Conservation (phyloP, 2,329 filamentous ascomycete genomes). For the Zasmidium cellare region DNA sequence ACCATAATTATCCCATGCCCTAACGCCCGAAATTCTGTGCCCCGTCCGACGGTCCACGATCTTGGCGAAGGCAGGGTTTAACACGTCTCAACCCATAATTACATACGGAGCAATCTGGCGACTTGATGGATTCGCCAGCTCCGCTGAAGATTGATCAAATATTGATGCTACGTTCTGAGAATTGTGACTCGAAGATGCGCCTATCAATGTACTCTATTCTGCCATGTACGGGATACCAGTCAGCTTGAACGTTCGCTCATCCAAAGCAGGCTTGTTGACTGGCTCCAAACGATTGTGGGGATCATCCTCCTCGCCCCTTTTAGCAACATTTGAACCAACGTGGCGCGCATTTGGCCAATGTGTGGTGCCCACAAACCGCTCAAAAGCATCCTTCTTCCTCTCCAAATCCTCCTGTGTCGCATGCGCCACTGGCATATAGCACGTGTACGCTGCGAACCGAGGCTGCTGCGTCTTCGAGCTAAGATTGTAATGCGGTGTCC, state of each 20-base stretch:
- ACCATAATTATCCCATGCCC: too few species aligned
- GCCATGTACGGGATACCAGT: conserved; percentile 51
- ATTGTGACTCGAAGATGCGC: too few species aligned
- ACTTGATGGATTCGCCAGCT: too few species aligned
- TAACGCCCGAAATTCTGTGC: too few species aligned
- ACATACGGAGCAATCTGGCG: too few species aligned
- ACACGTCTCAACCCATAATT: too few species aligned
- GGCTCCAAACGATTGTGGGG: conserved; percentile 41
- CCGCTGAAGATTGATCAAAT: too few species aligned
- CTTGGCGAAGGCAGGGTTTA: too few species aligned
- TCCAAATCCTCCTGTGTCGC: conserved; percentile 36
- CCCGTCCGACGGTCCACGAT: too few species aligned
- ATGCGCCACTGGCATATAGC: conserved; percentile 39
- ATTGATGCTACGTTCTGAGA: too few species aligned
- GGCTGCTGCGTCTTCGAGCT: conserved; percentile 29
- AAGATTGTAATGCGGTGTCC: conserved; percentile 36
- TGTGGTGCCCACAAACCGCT: conserved; percentile 34
- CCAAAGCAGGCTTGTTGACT: conserved; percentile 41
- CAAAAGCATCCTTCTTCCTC: conserved; percentile 36
- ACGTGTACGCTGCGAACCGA: conserved; percentile 37
- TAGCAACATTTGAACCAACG: conserved; percentile 35
- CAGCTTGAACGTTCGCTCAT: conserved; percentile 46
- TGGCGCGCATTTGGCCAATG: conserved; percentile 39
- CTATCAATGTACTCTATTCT: neutral
- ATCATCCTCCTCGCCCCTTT: conserved; percentile 33